phyloP scores from a whole-genome alignment of 2,329 filamentous ascomycete genomes.

The Colletotrichum sp. region DNA sequence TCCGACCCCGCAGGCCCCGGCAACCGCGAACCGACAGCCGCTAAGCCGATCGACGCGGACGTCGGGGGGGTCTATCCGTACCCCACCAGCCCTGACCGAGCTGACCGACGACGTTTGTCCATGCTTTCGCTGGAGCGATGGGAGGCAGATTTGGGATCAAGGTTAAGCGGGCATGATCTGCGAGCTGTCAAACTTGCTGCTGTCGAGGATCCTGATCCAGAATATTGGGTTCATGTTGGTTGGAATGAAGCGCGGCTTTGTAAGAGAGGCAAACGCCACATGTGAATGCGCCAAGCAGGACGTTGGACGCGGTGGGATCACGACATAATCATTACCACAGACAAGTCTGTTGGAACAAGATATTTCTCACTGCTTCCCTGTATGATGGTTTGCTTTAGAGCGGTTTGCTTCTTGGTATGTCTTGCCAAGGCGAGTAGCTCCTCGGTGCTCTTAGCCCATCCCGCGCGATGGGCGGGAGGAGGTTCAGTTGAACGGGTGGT shows the following conservation, averaged over 20 bases:
- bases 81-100: conserved; percentile 15
- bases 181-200: background rate
- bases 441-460: background rate
- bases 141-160: background rate
- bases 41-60: conserved; percentile 15
- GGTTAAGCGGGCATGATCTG: background rate
- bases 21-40: conserved; percentile 15
- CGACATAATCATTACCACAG: background rate
- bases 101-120: conserved; percentile 2
- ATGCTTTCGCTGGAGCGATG: background rate
- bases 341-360: background rate
- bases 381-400: background rate
- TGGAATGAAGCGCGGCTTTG: background rate
- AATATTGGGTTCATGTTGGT: background rate
- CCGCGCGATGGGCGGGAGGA: background rate
- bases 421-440: background rate
- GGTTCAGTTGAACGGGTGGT: background rate
- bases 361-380: background rate
- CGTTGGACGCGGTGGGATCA: background rate
- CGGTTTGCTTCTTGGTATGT: background rate
- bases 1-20: conserved; percentile 10
- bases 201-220: background rate
- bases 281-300: background rate
- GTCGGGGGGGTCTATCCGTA: background rate
- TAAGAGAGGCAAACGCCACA: background rate